Evolutionary conservation across 257 asterid genomes (phyloP).

Genomic region (Solanum habrochaites): DNA sequence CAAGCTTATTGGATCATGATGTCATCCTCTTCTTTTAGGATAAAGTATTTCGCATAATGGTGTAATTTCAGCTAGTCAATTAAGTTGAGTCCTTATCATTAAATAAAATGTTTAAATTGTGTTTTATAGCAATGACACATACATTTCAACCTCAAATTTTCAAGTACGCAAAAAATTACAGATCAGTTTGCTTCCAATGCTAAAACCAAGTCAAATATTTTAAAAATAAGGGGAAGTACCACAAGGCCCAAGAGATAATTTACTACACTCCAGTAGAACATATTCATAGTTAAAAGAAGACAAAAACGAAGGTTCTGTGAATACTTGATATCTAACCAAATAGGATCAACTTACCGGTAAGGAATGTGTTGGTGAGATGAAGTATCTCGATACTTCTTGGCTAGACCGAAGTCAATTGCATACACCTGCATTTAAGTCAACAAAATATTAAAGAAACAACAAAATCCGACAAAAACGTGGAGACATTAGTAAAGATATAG

Average conservation of each 20-base stretch:
- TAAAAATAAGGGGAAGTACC: not conserved
- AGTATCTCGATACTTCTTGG: constrained; percentile 87
- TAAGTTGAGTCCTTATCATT: not conserved
- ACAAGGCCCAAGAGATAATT: not conserved
- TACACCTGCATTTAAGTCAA: constrained; percentile 54
- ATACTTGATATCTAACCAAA: not conserved
- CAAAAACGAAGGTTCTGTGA: not conserved
- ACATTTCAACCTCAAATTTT: not conserved
- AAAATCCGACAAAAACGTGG: not conserved
- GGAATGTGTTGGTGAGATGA: constrained; percentile 83
- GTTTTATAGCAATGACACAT: not conserved
- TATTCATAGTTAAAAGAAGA: not conserved
- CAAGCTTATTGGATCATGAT: not conserved
- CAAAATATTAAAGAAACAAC: not conserved
- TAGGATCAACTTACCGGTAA: constrained; percentile 56
- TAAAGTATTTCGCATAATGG: not conserved
- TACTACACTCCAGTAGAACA: not conserved
- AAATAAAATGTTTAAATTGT: too few species aligned
- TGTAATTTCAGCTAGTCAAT: not conserved
- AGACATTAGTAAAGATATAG: not conserved
- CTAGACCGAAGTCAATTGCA: constrained; percentile 90
- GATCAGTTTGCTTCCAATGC: not conserved
- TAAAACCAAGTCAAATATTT: not conserved
- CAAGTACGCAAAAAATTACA: not conserved
- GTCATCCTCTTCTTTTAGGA: not conserved